phyloP scores from a whole-genome alignment of 2,329 filamentous ascomycete species.

The Tricladium varicosporioides region DNA sequence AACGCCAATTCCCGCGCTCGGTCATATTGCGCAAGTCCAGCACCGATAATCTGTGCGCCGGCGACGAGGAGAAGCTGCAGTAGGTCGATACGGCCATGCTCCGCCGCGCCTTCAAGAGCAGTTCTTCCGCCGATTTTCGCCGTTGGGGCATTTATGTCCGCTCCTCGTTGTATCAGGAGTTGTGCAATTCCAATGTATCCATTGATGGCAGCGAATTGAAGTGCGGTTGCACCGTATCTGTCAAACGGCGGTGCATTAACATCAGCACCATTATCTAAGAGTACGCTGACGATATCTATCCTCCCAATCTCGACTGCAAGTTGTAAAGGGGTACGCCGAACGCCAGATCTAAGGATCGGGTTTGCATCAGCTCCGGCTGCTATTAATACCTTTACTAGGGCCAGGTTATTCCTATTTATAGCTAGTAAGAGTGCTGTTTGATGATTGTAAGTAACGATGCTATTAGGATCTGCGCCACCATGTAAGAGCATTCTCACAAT shows the following conservation, averaged over 20 bases:
- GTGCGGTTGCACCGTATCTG: conserved; percentile 13
- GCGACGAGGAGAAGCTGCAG: conserved; percentile 12
- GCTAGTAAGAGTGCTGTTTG: conserved; percentile 6
- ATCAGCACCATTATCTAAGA: conserved; percentile 15
- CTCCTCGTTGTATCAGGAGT: conserved; percentile 20
- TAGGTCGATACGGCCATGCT: conserved; percentile 26
- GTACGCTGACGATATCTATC: neutral
- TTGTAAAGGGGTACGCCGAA: neutral
- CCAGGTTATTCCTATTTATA: conserved; percentile 3
- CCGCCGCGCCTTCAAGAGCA: conserved; percentile 31
- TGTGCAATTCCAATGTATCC: conserved; percentile 23
- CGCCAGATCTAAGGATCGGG: neutral
- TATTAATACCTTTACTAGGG: neutral
- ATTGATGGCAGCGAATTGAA: conserved; percentile 23
- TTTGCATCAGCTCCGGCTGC: neutral
- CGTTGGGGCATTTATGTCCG: conserved; percentile 16
- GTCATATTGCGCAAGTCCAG: neutral
- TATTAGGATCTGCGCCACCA: conserved; percentile 4
- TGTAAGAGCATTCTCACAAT: conserved; percentile 2
- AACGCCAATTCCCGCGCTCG: neutral
- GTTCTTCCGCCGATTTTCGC: conserved; percentile 13
- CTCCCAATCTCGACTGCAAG: neutral
- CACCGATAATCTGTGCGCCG: conserved; percentile 3
- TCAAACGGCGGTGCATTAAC: neutral
- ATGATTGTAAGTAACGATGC: neutral